Evolutionary conservation across 192 early-diverging fungal genomes (phyloP), one percentile per base, ranked within the genome.

Genomic region (Dimargaris verticillata): DNA sequence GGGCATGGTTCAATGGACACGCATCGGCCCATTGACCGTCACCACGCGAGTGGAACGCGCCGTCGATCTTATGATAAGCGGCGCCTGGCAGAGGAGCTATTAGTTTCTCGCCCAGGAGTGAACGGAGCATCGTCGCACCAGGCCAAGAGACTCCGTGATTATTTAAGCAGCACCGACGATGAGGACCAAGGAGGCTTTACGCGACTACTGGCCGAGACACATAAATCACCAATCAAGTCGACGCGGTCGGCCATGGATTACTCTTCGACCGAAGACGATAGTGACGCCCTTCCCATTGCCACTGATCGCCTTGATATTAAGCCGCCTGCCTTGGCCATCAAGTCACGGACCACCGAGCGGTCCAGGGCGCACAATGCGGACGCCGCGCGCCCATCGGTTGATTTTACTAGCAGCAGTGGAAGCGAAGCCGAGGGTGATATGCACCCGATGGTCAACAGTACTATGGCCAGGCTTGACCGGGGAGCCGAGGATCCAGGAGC

Each of bases 381-480:
- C 18, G 17, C 4, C 15, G 10, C 13, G 12, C 55, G 55, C 1
- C 55, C 55, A 1, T 5, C 10, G 15, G 55, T 58, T 2, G 45
- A 62, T 55, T 38, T 48, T n/a, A 58, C 61, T 18, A 49, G 55
- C 28, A 60, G 48, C 20, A 45, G 60, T 60, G 54, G 50, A 15
- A 61, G 53, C 42, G 53, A 41, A 29, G 53, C 28, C 59, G 64
- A 64, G n/a, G 61, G 5, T 24, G 38, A 28, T 15, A 38, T 14
- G n/a, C 33, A 59, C 61, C 53, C 26, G 18, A 49, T 57, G 22
- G 59, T 50, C 15, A 46, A 24, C 42, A 57, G 42, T 9, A 42
- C 29, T 17, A 46, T n/a, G 28, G 66, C 61, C n/a, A 45, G 60
- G 46, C 5, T 42, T 55, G n/a, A 60, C 48, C 18, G 52, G 58